These are phyloP conservation scores for Aspergillus puulaauensis DNA, from an alignment of 2,329 filamentous ascomycete genomes.

Conservation along the genomic window DNA sequence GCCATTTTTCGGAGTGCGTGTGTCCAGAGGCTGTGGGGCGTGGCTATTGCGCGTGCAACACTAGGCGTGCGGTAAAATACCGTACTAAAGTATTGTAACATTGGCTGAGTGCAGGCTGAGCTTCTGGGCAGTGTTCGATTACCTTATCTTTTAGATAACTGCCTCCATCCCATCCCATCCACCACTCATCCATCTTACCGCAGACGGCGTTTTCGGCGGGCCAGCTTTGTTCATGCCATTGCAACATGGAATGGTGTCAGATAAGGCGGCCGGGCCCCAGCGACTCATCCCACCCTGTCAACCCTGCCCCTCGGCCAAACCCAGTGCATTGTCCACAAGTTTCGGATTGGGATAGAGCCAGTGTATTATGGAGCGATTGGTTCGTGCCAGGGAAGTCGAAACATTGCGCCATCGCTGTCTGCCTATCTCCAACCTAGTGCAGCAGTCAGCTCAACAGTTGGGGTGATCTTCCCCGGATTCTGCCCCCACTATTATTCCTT, in stretches of 20 bases:
- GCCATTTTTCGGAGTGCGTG: constrained; percentile 14
- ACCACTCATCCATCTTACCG: neutral
- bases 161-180: neutral
- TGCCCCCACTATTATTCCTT: constrained; percentile 12
- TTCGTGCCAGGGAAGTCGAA: neutral
- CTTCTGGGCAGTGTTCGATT: neutral
- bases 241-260: constrained; percentile 1
- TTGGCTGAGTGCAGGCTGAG: too few relatives aligned
- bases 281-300: neutral
- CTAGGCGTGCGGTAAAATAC: neutral
- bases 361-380: neutral
- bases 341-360: neutral
- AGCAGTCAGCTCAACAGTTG: neutral
- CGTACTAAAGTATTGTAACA: neutral
- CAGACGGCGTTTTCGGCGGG: neutral
- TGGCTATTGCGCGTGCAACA: neutral
- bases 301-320: neutral
- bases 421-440: neutral
- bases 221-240: neutral
- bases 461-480: constrained; percentile 16
- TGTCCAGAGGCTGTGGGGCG: constrained; percentile 10
- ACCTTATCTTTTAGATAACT: constrained; percentile 7
- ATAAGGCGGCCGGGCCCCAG: neutral
- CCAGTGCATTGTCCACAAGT: neutral
- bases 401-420: neutral